Base-by-base conservation (phyloP, 2,329 filamentous ascomycete species). In the Calycina marina region DNA sequence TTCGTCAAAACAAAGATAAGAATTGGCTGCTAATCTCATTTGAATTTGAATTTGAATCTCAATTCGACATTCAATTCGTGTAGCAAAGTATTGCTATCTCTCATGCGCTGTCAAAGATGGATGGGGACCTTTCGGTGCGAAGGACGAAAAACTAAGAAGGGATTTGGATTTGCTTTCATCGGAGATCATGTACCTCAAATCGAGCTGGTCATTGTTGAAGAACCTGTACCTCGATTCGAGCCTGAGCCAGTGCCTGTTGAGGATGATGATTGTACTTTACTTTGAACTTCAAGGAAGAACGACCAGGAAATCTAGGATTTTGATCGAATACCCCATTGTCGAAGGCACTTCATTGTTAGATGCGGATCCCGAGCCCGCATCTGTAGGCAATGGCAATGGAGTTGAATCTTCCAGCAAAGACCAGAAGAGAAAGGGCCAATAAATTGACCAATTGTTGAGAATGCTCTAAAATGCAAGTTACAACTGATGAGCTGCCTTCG, bases 201-300 rank as follows among this genome's bases (percentile, higher is more conserved):
- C n/a, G 18, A 22, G 18, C 18, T n/a, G 8, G 20, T 9, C 8
- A 2, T n/a, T 2, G 20, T 6, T 6, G 6, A n/a, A n/a, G 18
- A 22, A n/a, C n/a, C 18, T 22, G 20, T 16, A 52, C 53, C 56
- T 48, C 56, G 61, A 38, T 46, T 50, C 22, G 43, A 48, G 22
- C 42, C 46, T 14, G 50, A 49, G 26, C 48, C 52, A 2, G 54
- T 55, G 28, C 20, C n/a, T 22, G 35, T 48, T 44, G 34, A 24
- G 12, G 34, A 51, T 29, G 14, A 28, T 31, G 32, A 32, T 14
- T 43, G 37, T 34, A 38, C 36, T 11, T 35, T 36, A 24, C 35
- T 45, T 38, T 24, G 54, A 6, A 67, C 66, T 45, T 22, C 20
- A 2, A 22, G n/a, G 20, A 61, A 60, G 42, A 56, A 59, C 18